Evolutionary conservation across 2,329 filamentous ascomycete genomes (phyloP).

Genomic region (Albifimbria verrucaria): DNA sequence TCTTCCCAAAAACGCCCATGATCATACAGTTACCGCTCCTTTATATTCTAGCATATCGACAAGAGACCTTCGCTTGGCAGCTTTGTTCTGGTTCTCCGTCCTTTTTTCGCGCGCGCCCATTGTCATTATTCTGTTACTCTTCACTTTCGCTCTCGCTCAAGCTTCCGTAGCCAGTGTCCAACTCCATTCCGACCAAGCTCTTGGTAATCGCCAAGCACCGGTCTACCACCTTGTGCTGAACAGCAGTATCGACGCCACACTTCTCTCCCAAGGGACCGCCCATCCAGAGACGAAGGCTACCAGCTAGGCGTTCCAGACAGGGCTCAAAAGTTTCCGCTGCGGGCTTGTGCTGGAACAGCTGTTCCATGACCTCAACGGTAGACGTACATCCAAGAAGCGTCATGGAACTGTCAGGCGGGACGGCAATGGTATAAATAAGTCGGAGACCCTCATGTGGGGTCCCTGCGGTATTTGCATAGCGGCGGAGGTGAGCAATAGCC

Average conservation of each 20-base stretch:
- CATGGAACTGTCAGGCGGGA: slow-evolving; percentile 38
- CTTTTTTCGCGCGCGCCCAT: too few relatives aligned
- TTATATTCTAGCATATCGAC: too few relatives aligned
- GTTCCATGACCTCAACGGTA: slow-evolving; percentile 55
- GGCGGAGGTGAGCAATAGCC: slow-evolving; percentile 56
- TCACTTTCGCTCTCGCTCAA: slow-evolving; percentile 48
- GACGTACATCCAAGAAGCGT: slow-evolving; percentile 59
- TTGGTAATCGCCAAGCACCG: slow-evolving; percentile 55
- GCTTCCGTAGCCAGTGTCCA: slow-evolving; percentile 58
- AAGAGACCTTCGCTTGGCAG: too few relatives aligned
- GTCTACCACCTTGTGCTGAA: slow-evolving; percentile 53
- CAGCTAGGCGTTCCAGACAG: slow-evolving; percentile 55
- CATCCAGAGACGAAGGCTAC: slow-evolving; percentile 58
- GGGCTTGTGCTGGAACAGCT: slow-evolving; percentile 43
- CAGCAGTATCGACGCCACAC: slow-evolving; percentile 46
- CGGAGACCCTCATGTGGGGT: slow-evolving; percentile 39
- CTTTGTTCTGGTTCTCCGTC: too few relatives aligned
- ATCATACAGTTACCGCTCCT: too few relatives aligned
- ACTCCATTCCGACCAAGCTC: slow-evolving; percentile 56
- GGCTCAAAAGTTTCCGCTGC: slow-evolving; percentile 43
- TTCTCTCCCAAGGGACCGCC: slow-evolving; percentile 49
- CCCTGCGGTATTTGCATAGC: slow-evolving; percentile 30
- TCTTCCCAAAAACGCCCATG: too few relatives aligned
- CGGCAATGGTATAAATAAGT: slow-evolving; percentile 47
- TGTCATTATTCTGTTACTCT: slow-evolving; percentile 14